These are phyloP conservation scores for Aspergillus arachidicola DNA, from an alignment of 2,329 filamentous ascomycete species.

Conservation along the genomic window DNA sequence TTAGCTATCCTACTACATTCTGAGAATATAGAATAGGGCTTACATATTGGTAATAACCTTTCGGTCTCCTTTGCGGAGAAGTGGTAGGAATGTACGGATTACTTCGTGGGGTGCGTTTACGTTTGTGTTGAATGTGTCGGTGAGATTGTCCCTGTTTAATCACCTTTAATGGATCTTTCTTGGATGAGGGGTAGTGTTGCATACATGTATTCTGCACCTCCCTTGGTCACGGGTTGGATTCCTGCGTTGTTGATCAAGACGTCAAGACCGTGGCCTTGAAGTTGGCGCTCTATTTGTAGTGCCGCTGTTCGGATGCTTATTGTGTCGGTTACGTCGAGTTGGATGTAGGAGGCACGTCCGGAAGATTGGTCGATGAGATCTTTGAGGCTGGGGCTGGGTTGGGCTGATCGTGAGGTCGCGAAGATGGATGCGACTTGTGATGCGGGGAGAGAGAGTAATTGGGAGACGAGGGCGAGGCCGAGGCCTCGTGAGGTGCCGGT, in stretches of 20 bases:
- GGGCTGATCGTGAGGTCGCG: slow-evolving; percentile 42
- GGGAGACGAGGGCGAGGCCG: slow-evolving; percentile 36
- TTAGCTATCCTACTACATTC: neutral
- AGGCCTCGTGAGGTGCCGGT: slow-evolving; percentile 42
- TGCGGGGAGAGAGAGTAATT: slow-evolving; percentile 33
- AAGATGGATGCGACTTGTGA: slow-evolving; percentile 44
- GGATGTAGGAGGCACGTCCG: slow-evolving; percentile 40
- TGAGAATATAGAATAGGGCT: neutral
- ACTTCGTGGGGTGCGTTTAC: slow-evolving; percentile 45
- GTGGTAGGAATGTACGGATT: slow-evolving; percentile 43
- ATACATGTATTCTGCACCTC: slow-evolving; percentile 30
- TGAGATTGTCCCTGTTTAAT: slow-evolving; percentile 42
- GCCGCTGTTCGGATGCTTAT: slow-evolving; percentile 40
- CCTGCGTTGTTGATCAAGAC: slow-evolving; percentile 53
- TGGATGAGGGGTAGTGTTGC: neutral
- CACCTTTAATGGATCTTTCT: too few species aligned
- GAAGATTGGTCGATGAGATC: slow-evolving; percentile 37
- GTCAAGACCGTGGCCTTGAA: slow-evolving; percentile 47
- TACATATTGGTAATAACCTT: slow-evolving; percentile 53
- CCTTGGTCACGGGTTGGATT: slow-evolving; percentile 21
- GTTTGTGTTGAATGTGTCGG: slow-evolving; percentile 45
- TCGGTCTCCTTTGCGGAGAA: slow-evolving; percentile 39
- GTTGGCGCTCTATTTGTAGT: slow-evolving; percentile 31
- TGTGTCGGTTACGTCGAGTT: slow-evolving; percentile 41
- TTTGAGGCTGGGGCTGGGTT: slow-evolving; percentile 32